A percentile compares a stretch with the other conserved stretches of the same genome.
These are phyloP conservation scores for Lasiodiplodia sp. DNA, from an alignment of 2,329 filamentous ascomycete genomes.

Conservation along the genomic window DNA sequence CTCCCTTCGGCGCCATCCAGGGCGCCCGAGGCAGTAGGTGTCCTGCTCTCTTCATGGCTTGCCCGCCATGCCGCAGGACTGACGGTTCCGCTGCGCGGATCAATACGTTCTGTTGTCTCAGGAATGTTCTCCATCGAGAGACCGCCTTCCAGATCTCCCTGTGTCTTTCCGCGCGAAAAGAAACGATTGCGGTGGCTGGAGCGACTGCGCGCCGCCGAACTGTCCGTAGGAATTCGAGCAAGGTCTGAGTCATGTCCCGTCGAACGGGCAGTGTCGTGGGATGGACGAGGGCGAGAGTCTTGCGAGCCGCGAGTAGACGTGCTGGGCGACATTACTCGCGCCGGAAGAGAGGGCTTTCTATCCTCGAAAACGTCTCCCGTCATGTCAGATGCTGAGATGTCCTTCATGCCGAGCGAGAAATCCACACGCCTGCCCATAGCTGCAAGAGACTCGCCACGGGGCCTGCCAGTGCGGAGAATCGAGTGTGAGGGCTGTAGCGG, in stretches of 20 bases:
- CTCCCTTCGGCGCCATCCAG: not conserved
- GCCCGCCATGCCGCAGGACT: constrained; percentile 41
- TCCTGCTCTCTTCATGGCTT: constrained; percentile 17
- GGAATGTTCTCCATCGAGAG: constrained; percentile 45
- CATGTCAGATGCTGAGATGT: constrained; percentile 64
- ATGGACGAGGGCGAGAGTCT: constrained; percentile 37
- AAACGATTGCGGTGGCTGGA: constrained; percentile 67
- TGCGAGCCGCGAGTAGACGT: not conserved
- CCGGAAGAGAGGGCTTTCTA: constrained; percentile 52
- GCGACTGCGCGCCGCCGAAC: constrained; percentile 43
- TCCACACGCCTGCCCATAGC: constrained; percentile 70
- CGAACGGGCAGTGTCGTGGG: constrained; percentile 44
- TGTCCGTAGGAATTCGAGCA: constrained; percentile 46
- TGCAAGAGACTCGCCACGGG: constrained; percentile 64
- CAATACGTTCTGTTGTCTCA: constrained; percentile 40
- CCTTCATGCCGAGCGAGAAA: constrained; percentile 73
- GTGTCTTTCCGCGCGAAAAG: constrained; percentile 58
- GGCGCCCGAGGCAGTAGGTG: constrained; percentile 16
- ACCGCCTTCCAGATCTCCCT: constrained; percentile 44
- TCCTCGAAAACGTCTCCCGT: constrained; percentile 72
- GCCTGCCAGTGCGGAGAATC: constrained; percentile 62
- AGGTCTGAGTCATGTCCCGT: constrained; percentile 42
- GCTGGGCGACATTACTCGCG: constrained; percentile 47
- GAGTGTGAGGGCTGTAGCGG: constrained; percentile 35
- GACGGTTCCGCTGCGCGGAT: constrained; percentile 44